Evolutionary conservation across 371 early-diverging fungal genomes (phyloP).

Genomic region (Rhizopus arrhizus): DNA sequence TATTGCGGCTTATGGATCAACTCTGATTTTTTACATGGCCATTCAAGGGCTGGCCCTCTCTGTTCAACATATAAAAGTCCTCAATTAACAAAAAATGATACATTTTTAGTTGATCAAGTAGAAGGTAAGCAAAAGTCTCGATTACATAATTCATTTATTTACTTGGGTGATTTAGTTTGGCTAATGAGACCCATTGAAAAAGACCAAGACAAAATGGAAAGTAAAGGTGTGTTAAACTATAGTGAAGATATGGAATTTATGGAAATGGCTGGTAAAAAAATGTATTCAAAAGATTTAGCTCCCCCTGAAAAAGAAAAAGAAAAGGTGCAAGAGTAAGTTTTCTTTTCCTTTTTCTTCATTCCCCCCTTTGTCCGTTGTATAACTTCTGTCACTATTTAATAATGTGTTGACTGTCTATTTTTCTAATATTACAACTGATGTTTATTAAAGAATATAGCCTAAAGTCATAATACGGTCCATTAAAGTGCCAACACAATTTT

Average conservation of each 20-base stretch:
- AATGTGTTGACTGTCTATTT: too few relatives aligned
- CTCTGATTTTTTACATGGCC: constrained; percentile 69
- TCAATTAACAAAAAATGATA: constrained; percentile 56
- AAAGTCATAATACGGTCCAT: too few relatives aligned
- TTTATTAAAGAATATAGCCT: too few relatives aligned
- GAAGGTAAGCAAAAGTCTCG: constrained; percentile 57
- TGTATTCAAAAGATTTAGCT: constrained; percentile 76
- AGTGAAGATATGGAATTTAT: constrained; percentile 78
- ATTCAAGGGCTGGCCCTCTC: constrained; percentile 69
- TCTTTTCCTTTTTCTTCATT: too few relatives aligned
- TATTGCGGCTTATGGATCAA: constrained; percentile 85
- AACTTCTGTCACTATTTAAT: too few relatives aligned
- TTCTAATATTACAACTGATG: too few relatives aligned
- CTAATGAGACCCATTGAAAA: constrained; percentile 61
- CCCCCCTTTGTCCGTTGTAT: too few relatives aligned
- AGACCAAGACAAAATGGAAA: constrained; percentile 56
- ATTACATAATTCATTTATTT: background rate
- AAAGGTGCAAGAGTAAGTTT: background rate
- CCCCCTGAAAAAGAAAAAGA: constrained; percentile 25
- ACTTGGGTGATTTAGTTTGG: constrained; percentile 55
- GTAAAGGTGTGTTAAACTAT: constrained; percentile 66
- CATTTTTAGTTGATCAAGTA: constrained; percentile 69
- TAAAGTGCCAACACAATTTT: too few relatives aligned
- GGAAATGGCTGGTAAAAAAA: constrained; percentile 84
- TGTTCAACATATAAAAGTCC: constrained; percentile 74